Evolutionary conservation across 2,329 filamentous ascomycete species (phyloP), one percentile per base, ranked within the genome.

Genomic region (Fusarium incarnatum): DNA sequence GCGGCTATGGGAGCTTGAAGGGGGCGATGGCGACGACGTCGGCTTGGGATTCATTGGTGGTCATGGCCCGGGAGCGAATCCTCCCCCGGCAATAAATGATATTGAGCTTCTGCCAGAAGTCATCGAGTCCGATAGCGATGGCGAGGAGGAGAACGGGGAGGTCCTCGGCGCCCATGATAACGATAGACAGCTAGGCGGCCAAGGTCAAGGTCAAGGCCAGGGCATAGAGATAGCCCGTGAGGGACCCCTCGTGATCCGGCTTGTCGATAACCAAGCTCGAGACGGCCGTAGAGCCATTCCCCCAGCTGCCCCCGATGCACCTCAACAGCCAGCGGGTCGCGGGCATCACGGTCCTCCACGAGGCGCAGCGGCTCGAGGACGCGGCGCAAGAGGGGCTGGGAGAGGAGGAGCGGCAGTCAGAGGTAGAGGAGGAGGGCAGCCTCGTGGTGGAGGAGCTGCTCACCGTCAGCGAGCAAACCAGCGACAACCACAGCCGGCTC

Each of bases 1-100:
- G 85, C 89, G 93, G 6, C 83, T 99, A 5, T 98, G 94, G 94
- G 96, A 97, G 76, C 82, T 97, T 25, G 93, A 97, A 79, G 89
- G 87, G 47, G 94, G 94, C 1, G 94, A 98, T 72, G 88, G 87
- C 5, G 82, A 83, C 53, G 84, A 86, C 52, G 83, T 86, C 48
- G 85, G 82, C 6, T 74, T 82, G 11, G 83, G 76, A 6, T 85
- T 82, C 55, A 79, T 77, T 8, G 85, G 83, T 8, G 83, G 81
- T 53, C 67, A 69, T 52, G 69, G 67, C 9, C 55, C 63, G 40
- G 67, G 60, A 44, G 67, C 53, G 37, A 55, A 73, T 41, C 47
- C 68, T 54, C 62, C 60, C 22, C 55, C 46, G 23, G 60, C 54
- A 28, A 53, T 65, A 42, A 57, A 65, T 23, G 70, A 72, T 40